phyloP scores from a whole-genome alignment of 148 eudicot species.

The Chenopodium quinoa region DNA sequence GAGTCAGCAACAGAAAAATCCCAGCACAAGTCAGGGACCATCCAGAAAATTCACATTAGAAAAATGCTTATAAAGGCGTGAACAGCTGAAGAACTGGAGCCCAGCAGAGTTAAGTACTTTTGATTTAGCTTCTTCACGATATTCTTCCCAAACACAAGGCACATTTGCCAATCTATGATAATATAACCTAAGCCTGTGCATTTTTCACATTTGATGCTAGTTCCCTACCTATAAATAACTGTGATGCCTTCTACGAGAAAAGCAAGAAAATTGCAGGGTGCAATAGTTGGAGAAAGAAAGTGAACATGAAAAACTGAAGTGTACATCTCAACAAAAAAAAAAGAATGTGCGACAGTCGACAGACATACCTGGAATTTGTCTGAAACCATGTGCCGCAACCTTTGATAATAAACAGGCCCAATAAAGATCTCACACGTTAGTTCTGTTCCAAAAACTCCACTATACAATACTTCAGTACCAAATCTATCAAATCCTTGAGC shows the following conservation, averaged over 20 bases:
- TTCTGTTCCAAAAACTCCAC: slow-evolving; percentile 89
- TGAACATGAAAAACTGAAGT: not conserved
- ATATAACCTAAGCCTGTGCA: not conserved
- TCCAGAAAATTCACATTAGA: not conserved
- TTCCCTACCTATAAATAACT: not conserved
- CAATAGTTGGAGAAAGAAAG: not conserved
- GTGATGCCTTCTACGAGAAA: not conserved
- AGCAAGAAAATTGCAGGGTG: not conserved
- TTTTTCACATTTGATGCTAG: not conserved
- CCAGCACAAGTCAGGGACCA: not conserved
- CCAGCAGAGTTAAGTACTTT: not conserved
- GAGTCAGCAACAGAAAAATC: not conserved
- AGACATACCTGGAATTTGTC: slow-evolving; percentile 84
- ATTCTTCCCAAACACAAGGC: too few species aligned
- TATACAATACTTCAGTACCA: slow-evolving; percentile 78
- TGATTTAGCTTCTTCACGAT: too few species aligned
- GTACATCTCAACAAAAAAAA: not conserved
- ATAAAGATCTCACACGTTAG: slow-evolving; percentile 83
- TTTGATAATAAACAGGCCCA: slow-evolving; percentile 95
- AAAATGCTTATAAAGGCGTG: not conserved
- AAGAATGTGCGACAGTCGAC: too few species aligned
- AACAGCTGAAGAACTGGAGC: not conserved
- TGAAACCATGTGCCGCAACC: slow-evolving; percentile 94
- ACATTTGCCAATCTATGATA: not conserved
- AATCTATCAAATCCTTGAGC: slow-evolving; percentile 67